Evolutionary conservation across 257 asterid species (phyloP).

Genomic region (Scutellaria baicalensis): DNA sequence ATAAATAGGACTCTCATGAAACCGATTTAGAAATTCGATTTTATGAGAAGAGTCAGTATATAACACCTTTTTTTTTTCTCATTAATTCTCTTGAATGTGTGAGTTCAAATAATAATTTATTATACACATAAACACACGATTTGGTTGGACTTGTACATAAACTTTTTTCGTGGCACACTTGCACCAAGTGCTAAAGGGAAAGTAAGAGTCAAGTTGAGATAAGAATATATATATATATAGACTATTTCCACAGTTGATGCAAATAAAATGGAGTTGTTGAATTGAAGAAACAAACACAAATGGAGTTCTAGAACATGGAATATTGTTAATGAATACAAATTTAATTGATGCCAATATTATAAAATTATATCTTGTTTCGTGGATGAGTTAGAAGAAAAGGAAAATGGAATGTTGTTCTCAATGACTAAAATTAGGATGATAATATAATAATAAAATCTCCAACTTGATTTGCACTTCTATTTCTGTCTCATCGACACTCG

Average conservation of each 20-base stretch:
- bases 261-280: background rate
- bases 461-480: constrained; percentile 18
- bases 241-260: background rate
- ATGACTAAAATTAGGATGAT: constrained; percentile 19
- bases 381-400: background rate
- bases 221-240: background rate
- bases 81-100: no score
- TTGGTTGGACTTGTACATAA: no score
- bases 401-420: constrained; percentile 24
- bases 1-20: no score
- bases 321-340: background rate
- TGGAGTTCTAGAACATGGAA: constrained; percentile 1
- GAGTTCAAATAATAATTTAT: no score
- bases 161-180: background rate
- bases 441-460: constrained; percentile 4
- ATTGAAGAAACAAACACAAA: background rate
- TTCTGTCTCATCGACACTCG: constrained; percentile 8
- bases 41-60: no score
- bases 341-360: background rate
- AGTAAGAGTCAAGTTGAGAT: background rate
- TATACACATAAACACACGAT: no score
- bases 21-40: no score
- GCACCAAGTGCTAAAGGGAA: background rate
- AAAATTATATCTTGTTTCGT: constrained; percentile 6
- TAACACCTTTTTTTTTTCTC: no score